Percentiles rank a stretch among this genome's conserved stretches.
These are phyloP conservation scores for Platanus orientalis DNA, from an alignment of 164 flowering plant genomes.

Conservation along the genomic window DNA sequence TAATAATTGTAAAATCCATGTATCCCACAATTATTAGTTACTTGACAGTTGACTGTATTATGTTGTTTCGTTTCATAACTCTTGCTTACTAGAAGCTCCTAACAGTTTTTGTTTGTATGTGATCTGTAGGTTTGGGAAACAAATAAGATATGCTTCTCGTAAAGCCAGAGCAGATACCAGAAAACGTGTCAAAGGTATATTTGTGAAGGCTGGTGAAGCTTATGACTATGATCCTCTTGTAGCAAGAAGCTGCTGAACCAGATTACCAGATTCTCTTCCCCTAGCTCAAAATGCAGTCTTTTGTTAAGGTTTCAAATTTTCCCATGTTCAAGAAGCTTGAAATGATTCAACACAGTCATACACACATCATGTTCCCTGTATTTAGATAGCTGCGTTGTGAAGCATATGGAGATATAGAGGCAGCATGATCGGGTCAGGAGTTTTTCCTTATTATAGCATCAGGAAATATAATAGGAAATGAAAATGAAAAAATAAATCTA, in stretches of 20 bases:
- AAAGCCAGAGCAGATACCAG: constrained; percentile 68
- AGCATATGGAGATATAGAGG: not conserved
- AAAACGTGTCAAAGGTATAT: constrained; percentile 68
- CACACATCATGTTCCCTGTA: not conserved
- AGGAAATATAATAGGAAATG: not conserved
- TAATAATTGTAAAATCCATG: too few species aligned
- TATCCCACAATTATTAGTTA: too few species aligned
- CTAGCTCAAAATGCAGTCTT: not conserved
- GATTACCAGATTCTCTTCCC: not conserved
- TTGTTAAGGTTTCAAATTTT: constrained; percentile 6
- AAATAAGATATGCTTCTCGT: constrained; percentile 58
- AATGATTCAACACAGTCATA: not conserved
- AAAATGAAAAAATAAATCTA: not conserved
- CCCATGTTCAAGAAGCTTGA: not conserved
- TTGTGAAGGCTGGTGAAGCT: constrained; percentile 60
- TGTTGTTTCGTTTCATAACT: not conserved
- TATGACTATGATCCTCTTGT: constrained; percentile 54
- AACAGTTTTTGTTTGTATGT: not conserved
- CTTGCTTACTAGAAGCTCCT: not conserved
- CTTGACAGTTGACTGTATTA: too few species aligned
- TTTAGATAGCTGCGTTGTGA: not conserved
- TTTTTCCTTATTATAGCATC: not conserved
- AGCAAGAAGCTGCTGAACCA: constrained; percentile 17
- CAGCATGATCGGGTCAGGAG: not conserved
- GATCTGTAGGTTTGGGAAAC: constrained; percentile 43